Evolutionary conservation across 305 asterid species (phyloP).

Genomic region (Coffea humblotiana): DNA sequence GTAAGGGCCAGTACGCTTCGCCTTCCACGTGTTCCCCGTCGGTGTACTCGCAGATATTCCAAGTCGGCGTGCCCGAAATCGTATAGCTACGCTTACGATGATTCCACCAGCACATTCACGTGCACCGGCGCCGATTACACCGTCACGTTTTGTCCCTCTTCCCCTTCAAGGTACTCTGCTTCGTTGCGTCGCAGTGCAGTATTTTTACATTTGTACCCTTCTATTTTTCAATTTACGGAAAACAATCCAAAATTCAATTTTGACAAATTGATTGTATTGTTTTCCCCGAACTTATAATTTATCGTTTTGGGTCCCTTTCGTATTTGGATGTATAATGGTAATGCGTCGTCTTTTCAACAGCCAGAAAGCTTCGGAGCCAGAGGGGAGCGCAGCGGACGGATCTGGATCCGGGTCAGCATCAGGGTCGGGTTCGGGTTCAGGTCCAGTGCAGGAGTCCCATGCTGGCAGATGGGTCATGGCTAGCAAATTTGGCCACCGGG

Average conservation of each 20-base stretch:
- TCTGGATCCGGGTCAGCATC: constrained; percentile 11
- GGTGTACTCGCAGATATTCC: constrained; percentile 58
- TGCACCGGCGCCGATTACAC: constrained; percentile 58
- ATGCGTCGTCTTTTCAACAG: constrained; percentile 25
- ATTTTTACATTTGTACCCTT: background rate
- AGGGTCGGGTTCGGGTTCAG: constrained; percentile 23
- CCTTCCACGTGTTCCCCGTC: constrained; percentile 58
- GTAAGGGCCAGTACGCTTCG: constrained; percentile 52
- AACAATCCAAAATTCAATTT: background rate
- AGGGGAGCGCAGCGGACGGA: constrained; percentile 14
- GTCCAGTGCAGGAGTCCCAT: constrained; percentile 53
- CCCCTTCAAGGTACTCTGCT: constrained; percentile 23
- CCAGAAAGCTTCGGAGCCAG: constrained; percentile 42
- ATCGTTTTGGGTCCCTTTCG: background rate
- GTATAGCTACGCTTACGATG: constrained; percentile 80
- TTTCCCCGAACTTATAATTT: background rate
- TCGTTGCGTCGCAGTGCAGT: too few species aligned
- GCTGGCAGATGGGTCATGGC: constrained; percentile 72
- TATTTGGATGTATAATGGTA: background rate
- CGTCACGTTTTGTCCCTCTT: constrained; percentile 60
- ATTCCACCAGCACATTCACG: constrained; percentile 58
- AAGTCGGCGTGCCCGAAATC: constrained; percentile 77
- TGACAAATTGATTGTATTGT: background rate
- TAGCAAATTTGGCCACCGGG: constrained; percentile 75
- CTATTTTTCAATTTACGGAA: background rate